These are phyloP conservation scores for Colletotrichum sansevieriae DNA, from an alignment of 2,329 filamentous ascomycete species.

Conservation along the genomic window DNA sequence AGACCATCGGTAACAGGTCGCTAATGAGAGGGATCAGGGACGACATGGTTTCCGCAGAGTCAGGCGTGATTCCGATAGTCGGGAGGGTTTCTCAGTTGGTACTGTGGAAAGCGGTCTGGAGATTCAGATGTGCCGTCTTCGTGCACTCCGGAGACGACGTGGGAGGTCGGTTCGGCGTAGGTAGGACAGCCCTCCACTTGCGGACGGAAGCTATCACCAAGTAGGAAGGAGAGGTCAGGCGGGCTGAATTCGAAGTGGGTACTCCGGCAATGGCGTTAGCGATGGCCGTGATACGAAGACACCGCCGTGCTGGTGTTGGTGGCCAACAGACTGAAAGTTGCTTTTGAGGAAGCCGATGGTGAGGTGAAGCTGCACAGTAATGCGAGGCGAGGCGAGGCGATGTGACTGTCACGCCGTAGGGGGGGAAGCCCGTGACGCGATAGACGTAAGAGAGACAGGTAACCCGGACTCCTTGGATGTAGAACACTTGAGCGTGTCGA, in stretches of 20 bases:
- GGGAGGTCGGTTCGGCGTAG: conserved; percentile 15
- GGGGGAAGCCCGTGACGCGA: too few relatives aligned
- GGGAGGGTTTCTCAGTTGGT: neutral
- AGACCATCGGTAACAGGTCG: conserved; percentile 71
- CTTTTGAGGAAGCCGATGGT: neutral
- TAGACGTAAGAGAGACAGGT: too few relatives aligned
- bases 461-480: too few relatives aligned
- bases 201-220: conserved; percentile 38
- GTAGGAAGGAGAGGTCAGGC: conserved; percentile 41
- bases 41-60: conserved; percentile 55
- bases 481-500: too few relatives aligned
- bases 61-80: conserved; percentile 4
- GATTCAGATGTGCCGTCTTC: conserved; percentile 1
- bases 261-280: conserved; percentile 28
- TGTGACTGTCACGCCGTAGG: neutral
- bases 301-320: neutral
- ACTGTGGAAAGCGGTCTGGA: conserved; percentile 20
- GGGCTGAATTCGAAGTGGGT: conserved; percentile 19
- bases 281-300: conserved; percentile 18
- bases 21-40: conserved; percentile 68
- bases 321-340: neutral
- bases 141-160: conserved; percentile 7
- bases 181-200: conserved; percentile 27
- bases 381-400: conserved; percentile 15
- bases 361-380: neutral